These are phyloP conservation scores for Cucurbita maxima DNA, from an alignment of 306 rosid species.

Conservation along the genomic window DNA sequence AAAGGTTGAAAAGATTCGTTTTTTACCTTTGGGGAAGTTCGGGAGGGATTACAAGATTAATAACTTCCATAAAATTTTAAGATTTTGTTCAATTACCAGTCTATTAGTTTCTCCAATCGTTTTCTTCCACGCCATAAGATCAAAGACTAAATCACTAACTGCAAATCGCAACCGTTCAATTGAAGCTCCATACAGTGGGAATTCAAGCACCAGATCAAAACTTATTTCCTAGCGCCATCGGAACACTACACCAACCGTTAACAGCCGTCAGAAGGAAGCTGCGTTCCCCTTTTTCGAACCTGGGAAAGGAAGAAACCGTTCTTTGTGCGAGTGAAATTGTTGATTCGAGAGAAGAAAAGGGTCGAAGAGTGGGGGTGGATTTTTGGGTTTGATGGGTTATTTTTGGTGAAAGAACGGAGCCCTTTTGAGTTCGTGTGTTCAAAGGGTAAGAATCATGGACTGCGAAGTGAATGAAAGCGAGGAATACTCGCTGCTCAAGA, in stretches of 20 bases:
- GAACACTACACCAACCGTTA: constrained; percentile 9
- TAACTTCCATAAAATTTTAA: background rate
- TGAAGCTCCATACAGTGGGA: background rate
- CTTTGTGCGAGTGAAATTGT: background rate
- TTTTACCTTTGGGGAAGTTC: background rate
- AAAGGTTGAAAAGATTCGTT: too few relatives aligned
- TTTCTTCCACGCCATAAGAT: background rate
- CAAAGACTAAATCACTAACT: background rate
- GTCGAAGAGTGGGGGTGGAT: background rate
- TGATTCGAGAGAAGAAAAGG: background rate
- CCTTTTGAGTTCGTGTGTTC: constrained; percentile 8
- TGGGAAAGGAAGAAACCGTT: background rate
- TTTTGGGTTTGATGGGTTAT: background rate
- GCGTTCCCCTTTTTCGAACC: background rate
- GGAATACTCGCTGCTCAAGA: constrained; percentile 43
- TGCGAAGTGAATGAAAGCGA: constrained; percentile 20
- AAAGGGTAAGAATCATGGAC: constrained; percentile 18
- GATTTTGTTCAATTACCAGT: background rate
- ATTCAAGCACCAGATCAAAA: background rate
- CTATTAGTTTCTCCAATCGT: background rate
- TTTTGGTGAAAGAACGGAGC: constrained; percentile 4
- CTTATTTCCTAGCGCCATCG: constrained; percentile 1
- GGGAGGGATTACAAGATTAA: background rate
- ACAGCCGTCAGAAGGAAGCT: constrained; percentile 10
- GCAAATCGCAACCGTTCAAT: background rate